A percentile compares a stretch with the other conserved stretches of the same genome.
Evolutionary conservation across 805 yeast species (phyloP).

Genomic region (Yamadazyma phyllophila): DNA sequence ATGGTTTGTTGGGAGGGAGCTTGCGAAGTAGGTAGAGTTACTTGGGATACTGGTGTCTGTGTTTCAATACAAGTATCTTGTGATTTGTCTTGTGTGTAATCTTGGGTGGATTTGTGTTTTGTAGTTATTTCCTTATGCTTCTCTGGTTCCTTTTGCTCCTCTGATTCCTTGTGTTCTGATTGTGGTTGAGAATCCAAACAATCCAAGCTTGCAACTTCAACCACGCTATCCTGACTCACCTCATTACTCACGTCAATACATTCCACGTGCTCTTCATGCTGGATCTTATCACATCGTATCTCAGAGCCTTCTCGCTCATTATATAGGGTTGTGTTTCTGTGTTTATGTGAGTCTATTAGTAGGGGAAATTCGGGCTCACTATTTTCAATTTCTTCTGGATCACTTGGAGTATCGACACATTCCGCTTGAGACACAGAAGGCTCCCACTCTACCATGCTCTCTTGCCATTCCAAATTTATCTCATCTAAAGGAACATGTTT

Average conservation of each 20-base stretch:
- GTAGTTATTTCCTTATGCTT: too few species aligned
- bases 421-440: not conserved
- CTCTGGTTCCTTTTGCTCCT: too few species aligned
- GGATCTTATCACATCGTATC: not conserved
- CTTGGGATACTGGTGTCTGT: too few species aligned
- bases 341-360: not conserved
- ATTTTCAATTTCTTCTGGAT: not conserved
- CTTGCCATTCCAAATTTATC: constrained; percentile 9
- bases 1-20: not conserved
- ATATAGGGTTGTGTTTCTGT: not conserved
- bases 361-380: not conserved
- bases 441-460: not conserved
- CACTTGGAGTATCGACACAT: not conserved
- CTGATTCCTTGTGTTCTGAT: too few species aligned
- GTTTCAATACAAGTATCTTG: too few species aligned
- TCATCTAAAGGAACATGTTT: constrained; percentile 14
- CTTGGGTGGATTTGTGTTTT: too few species aligned
- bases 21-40: not conserved
- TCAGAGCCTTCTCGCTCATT: not conserved
- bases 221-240: too few species aligned
- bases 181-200: too few species aligned
- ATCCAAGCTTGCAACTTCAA: too few species aligned
- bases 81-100: too few species aligned
- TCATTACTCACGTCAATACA: too few species aligned
- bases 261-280: too few species aligned